These are phyloP conservation scores for Tetrastigma voinierianum DNA, from an alignment of 164 flowering plant species.

Conservation along the genomic window DNA sequence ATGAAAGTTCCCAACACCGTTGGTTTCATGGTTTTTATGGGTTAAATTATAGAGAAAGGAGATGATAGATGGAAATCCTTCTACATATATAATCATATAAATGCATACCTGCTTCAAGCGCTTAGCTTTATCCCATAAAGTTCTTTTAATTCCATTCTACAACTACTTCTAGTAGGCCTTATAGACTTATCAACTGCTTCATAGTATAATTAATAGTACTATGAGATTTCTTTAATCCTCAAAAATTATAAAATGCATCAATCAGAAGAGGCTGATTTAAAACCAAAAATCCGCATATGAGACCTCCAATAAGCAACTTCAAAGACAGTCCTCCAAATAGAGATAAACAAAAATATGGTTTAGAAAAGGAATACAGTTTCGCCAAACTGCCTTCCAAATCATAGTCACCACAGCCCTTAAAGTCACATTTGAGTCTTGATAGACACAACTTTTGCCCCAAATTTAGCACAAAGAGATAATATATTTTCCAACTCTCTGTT, in stretches of 20 bases:
- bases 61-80: too few species aligned
- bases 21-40: too few species aligned
- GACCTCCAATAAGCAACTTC: conserved; percentile 75
- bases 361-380: conserved; percentile 30
- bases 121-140: conserved; percentile 41
- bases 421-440: conserved; percentile 76
- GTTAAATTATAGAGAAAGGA: too few species aligned
- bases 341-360: conserved; percentile 52
- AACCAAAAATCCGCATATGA: conserved; percentile 71
- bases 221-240: conserved; percentile 84
- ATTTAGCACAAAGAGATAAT: conserved; percentile 61
- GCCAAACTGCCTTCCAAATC: conserved; percentile 54
- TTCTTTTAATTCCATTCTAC: conserved; percentile 43
- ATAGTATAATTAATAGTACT: conserved; percentile 71
- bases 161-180: conserved; percentile 40
- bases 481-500: conserved; percentile 56
- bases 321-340: conserved; percentile 79
- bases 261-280: conserved; percentile 51
- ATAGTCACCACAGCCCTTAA: conserved; percentile 54
- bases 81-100: not conserved
- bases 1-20: too few species aligned
- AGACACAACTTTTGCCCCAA: conserved; percentile 84
- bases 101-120: conserved; percentile 66
- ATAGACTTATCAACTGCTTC: conserved; percentile 61
- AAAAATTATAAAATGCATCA: conserved; percentile 59